These are phyloP conservation scores for Arabidopsis thaliana DNA, from an alignment of 345 rosid genomes.

Conservation along the genomic window TAIR10.1 NC_003075.7:8677001-8677500, in stretches of 20 bases:
- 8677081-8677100: slow-evolving; percentile 51
- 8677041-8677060: slow-evolving; percentile 49
- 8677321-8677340: slow-evolving; percentile 67
- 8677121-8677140: slow-evolving; percentile 4
- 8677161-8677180: background rate
- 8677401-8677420: slow-evolving; percentile 59
- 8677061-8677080: slow-evolving; percentile 52
- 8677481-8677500: no score
- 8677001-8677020: slow-evolving; percentile 65
- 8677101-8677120: slow-evolving; percentile 45
- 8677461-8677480: no score
- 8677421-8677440: slow-evolving; percentile 45
- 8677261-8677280: slow-evolving; percentile 46
- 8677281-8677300: slow-evolving; percentile 49
- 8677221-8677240: slow-evolving; percentile 48
- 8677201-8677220: slow-evolving; percentile 42
- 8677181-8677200: slow-evolving; percentile 42
- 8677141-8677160: background rate
- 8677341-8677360: slow-evolving; percentile 50
- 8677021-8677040: slow-evolving; percentile 69
- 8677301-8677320: slow-evolving; percentile 63
- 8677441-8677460: no score
- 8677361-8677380: slow-evolving; percentile 37
- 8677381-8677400: slow-evolving; percentile 46
- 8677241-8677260: slow-evolving; percentile 51